Evolutionary conservation across 208 protist genomes (phyloP), one percentile per base, ranked within the genome.

Genomic region (Leishmania tropica): DNA sequence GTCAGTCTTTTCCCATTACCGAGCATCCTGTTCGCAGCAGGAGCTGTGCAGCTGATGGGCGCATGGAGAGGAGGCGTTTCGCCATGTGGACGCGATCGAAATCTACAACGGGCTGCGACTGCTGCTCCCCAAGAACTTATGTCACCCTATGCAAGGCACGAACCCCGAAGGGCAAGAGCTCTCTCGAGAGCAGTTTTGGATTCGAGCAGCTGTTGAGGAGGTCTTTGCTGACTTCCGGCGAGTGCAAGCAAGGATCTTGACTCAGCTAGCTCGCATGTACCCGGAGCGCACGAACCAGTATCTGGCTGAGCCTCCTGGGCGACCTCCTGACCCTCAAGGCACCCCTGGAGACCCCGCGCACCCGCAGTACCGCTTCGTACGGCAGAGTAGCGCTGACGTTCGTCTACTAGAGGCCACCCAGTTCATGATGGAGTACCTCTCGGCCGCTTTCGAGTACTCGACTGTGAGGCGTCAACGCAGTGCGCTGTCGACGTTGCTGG

Each of bases 361-460:
- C 95, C 2, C 67, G 45, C 53, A 64, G 35, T n/a, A n/a, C n/a
- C 89, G 91, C 42, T 94, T 90, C 78, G 92, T 96, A 42, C 95
- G 88, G 58, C 95, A 97, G 78, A 85, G 85, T 45, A 93, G 91
- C 81, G n/a, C 31, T 72, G 15, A 97, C 95, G 13, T 97, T 90
- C 80, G 24, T 74, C 24, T 42, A 74, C 67, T 97, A 93, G 95
- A 96, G 84, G 87, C 83, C 0, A 87, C 88, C 17, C 78, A 93
- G 70, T 97, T 94, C 81, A 89, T 96, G 86, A 70, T 97, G 80
- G 73, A 87, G 62, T 88, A 89, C 62, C 83, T 97, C 31, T 90
- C 90, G 21, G 73, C 83, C 8, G 86, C 93, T 10, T 97, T 96
- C 78, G 81, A 84, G 72, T 74, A 77, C 51, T 92, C 88, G 15